Percentiles rank a stretch among this genome's conserved stretches.
Conservation (phyloP, 2,329 filamentous ascomycete genomes). For the Microdochium nivale region DNA sequence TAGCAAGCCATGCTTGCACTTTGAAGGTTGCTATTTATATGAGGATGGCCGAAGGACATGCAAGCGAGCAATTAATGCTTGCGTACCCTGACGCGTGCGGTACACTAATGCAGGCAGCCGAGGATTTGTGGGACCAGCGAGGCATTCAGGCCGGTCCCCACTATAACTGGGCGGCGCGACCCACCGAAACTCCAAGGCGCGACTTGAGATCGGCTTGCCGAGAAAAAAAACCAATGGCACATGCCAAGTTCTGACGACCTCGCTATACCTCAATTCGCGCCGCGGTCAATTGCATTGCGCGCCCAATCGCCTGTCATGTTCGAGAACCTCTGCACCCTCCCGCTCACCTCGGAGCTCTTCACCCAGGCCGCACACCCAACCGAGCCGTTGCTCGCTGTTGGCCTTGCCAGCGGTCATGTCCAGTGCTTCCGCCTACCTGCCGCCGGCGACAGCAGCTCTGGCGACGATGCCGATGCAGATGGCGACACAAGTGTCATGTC, state of each 20-base stretch:
- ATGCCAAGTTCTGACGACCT: background rate
- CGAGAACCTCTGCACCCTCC: conserved; percentile 85
- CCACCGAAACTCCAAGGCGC: too few species aligned
- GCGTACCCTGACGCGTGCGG: too few species aligned
- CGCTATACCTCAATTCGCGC: background rate
- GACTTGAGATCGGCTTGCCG: too few species aligned
- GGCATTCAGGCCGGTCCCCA: too few species aligned
- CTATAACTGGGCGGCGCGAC: too few species aligned
- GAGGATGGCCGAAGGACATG: too few species aligned
- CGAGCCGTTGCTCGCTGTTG: conserved; percentile 77
- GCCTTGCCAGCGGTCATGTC: conserved; percentile 77
- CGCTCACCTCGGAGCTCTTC: conserved; percentile 80
- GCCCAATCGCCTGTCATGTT: conserved; percentile 50
- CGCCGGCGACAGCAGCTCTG: conserved; percentile 30
- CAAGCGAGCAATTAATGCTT: too few species aligned
- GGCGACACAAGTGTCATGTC: conserved; percentile 40
- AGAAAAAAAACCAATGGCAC: too few species aligned
- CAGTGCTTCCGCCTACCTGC: conserved; percentile 69
- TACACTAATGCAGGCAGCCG: too few species aligned
- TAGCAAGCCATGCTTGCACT: too few species aligned
- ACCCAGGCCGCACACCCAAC: conserved; percentile 78
- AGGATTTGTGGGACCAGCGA: too few species aligned
- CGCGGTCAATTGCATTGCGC: background rate
- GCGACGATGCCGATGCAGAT: conserved; percentile 37
- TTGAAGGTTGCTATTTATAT: too few species aligned